phyloP scores from a whole-genome alignment of 306 rosid genomes.

The Vigna unguiculata region DNA sequence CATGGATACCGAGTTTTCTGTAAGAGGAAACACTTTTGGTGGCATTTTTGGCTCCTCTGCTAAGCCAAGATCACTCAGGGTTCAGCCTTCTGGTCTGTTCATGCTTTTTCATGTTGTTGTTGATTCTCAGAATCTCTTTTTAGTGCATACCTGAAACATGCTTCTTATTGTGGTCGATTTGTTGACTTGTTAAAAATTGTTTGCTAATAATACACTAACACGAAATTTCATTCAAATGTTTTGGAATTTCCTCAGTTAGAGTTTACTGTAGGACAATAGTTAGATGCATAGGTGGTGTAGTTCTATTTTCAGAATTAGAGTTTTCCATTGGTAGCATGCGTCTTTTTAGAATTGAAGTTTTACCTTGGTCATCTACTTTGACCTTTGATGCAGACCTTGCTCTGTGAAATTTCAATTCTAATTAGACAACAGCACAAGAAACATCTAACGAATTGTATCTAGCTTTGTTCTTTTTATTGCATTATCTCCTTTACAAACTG shows the following conservation, averaged over 20 bases:
- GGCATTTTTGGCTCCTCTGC: slow-evolving; percentile 60
- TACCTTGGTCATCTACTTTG: too few relatives aligned
- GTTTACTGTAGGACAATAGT: background rate
- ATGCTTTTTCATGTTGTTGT: slow-evolving; percentile 9
- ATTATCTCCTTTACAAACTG: slow-evolving; percentile 23
- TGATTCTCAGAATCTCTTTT: slow-evolving; percentile 1
- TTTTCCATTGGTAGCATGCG: background rate
- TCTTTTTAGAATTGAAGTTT: background rate
- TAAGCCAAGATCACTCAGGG: slow-evolving; percentile 64
- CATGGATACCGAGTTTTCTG: slow-evolving; percentile 64
- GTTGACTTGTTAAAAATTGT: background rate
- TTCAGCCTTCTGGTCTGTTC: slow-evolving; percentile 74
- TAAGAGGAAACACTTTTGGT: slow-evolving; percentile 50
- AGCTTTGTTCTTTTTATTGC: background rate
- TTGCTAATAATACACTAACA: background rate
- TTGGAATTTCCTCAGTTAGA: background rate
- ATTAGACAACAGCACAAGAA: background rate
- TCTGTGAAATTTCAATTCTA: background rate
- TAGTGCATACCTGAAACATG: background rate
- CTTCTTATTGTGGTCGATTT: background rate
- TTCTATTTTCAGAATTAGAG: background rate
- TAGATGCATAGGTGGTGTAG: background rate
- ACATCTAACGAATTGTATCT: too few relatives aligned
- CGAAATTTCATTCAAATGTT: slow-evolving; percentile 19
- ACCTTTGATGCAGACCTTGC: background rate